Conservation (phyloP, 2,329 filamentous ascomycete genomes). For the Geosmithia morbida region DNA sequence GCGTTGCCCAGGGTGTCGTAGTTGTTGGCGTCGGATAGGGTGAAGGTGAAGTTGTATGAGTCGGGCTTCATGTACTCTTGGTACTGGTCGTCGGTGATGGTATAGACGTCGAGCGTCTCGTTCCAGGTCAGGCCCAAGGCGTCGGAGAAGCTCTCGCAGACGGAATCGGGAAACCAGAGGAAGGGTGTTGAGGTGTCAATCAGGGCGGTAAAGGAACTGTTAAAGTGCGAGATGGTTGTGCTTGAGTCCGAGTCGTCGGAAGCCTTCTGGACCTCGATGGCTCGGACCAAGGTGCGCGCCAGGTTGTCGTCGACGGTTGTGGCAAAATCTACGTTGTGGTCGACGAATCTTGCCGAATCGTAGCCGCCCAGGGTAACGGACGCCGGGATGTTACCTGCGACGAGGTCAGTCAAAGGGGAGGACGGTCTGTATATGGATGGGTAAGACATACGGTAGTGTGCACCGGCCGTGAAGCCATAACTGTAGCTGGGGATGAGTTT, state of each 20-base stretch:
- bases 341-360: conserved; percentile 45
- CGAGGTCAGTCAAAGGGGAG: conserved; percentile 3
- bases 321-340: conserved; percentile 45
- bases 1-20: conserved; percentile 35
- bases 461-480: conserved; percentile 64
- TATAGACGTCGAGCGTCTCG: conserved; percentile 47
- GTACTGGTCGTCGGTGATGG: conserved; percentile 44
- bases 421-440: neutral
- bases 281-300: conserved; percentile 45
- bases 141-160: conserved; percentile 51
- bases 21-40: conserved; percentile 39
- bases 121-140: conserved; percentile 53
- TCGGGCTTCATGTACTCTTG: conserved; percentile 25
- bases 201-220: conserved; percentile 32
- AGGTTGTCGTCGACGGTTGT: conserved; percentile 39
- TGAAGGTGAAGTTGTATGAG: conserved; percentile 40
- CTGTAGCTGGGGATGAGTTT: conserved; percentile 55
- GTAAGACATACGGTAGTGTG: conserved; percentile 45
- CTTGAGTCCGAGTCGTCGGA: conserved; percentile 2
- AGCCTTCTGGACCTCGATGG: conserved; percentile 24
- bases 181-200: conserved; percentile 53
- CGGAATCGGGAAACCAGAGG: conserved; percentile 43
- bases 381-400: conserved; percentile 23
- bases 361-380: conserved; percentile 59
- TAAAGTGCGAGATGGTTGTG: conserved; percentile 25